phyloP scores from a whole-genome alignment of 2,329 filamentous ascomycete genomes.

The Xylaria sp. region DNA sequence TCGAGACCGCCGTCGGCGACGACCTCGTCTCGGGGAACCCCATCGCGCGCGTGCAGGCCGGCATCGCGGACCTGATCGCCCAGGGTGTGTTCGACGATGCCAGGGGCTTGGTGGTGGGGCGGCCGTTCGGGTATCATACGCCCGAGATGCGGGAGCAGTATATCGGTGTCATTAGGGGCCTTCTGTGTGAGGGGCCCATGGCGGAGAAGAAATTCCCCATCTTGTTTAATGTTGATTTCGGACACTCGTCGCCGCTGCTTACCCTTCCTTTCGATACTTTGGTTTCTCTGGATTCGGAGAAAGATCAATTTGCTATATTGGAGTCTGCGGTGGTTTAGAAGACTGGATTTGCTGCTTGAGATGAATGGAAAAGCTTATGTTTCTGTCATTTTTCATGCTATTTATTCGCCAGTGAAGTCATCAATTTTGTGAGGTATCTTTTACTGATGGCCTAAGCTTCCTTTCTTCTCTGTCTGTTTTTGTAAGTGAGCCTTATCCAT shows the following conservation, averaged over 20 bases:
- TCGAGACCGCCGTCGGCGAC: slow-evolving; percentile 54
- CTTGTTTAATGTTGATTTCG: slow-evolving; percentile 55
- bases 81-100: slow-evolving; percentile 55
- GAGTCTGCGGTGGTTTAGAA: slow-evolving; percentile 36
- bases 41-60: slow-evolving; percentile 48
- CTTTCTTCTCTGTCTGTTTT: neutral
- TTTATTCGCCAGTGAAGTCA: slow-evolving; percentile 24
- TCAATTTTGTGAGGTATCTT: slow-evolving; percentile 59
- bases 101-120: slow-evolving; percentile 55
- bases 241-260: slow-evolving; percentile 55
- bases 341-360: neutral
- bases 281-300: slow-evolving; percentile 52
- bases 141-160: slow-evolving; percentile 46
- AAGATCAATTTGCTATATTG: slow-evolving; percentile 50
- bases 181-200: slow-evolving; percentile 51
- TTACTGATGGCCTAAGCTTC: slow-evolving; percentile 57
- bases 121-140: slow-evolving; percentile 55
- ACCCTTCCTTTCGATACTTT: slow-evolving; percentile 54
- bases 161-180: slow-evolving; percentile 46
- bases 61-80: slow-evolving; percentile 55
- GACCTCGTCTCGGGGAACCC: slow-evolving; percentile 42
- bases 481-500: too few species aligned
- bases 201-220: slow-evolving; percentile 52
- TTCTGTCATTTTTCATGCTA: neutral
- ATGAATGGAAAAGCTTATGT: neutral